A percentile compares a stretch with the other conserved stretches of the same genome.
Evolutionary conservation across 2,329 filamentous ascomycete species (phyloP).

Genomic region (Scedosporium minutisporum): DNA sequence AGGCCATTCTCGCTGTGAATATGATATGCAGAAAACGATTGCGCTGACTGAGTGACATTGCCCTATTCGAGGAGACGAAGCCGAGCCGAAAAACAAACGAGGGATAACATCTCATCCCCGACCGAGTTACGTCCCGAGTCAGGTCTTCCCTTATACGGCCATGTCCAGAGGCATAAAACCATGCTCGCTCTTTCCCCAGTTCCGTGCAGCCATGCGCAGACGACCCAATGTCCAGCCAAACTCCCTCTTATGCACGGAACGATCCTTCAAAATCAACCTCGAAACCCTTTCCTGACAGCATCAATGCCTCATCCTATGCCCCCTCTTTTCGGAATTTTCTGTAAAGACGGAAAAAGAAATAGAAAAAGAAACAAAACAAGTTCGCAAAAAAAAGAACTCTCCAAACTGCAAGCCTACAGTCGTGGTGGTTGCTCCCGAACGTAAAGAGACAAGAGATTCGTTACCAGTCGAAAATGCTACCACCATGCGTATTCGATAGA

Average conservation of each 20-base stretch:
- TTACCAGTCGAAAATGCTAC: background rate
- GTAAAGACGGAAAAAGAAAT: background rate
- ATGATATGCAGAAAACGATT: background rate
- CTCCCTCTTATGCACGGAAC: background rate
- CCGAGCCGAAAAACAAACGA: background rate
- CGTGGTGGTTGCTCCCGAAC: background rate
- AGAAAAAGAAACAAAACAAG: background rate
- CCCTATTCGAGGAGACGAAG: background rate
- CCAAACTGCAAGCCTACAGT: background rate
- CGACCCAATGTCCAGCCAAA: background rate
- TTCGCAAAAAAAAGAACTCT: background rate
- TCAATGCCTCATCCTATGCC: background rate
- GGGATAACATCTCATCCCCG: background rate
- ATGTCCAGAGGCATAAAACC: background rate
- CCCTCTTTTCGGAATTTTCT: background rate
- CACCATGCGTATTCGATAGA: background rate
- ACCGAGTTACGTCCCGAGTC: background rate
- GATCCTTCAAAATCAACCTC: background rate
- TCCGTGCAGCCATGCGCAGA: background rate
- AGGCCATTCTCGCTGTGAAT: background rate
- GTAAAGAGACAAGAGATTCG: background rate
- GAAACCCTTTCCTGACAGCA: background rate
- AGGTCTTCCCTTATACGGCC: background rate
- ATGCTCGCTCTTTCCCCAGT: background rate
- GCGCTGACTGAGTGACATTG: background rate